A percentile compares a stretch with the other conserved stretches of the same genome.
phyloP scores from a whole-genome alignment of 2,329 filamentous ascomycete species.

The Claviceps pazoutovae region DNA sequence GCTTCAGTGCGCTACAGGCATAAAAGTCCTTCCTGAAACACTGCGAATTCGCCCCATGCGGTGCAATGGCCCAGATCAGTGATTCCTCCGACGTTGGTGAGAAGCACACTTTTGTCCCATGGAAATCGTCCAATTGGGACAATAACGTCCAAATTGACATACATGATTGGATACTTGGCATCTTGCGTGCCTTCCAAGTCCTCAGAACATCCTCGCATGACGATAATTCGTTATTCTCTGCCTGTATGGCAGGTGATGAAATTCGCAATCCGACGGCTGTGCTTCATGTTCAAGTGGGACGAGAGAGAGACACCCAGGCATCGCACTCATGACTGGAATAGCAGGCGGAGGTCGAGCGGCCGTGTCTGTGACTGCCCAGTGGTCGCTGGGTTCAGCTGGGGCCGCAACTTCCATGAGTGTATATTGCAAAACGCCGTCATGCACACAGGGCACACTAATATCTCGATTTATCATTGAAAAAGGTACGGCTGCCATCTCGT shows the following conservation, averaged over 20 bases:
- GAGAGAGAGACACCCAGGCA: conserved; percentile 2
- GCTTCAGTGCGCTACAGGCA: background rate
- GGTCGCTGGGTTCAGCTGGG: conserved; percentile 21
- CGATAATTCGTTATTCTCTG: conserved; percentile 1
- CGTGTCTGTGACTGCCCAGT: conserved; percentile 22
- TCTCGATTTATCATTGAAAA: conserved; percentile 22
- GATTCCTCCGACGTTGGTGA: background rate
- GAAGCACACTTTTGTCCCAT: background rate
- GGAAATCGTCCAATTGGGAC: background rate
- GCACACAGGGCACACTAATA: conserved; percentile 30
- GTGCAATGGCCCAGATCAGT: background rate
- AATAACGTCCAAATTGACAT: background rate
- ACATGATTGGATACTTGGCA: background rate
- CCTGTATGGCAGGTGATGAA: background rate
- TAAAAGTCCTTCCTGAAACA: background rate
- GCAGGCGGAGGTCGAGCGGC: conserved; percentile 4
- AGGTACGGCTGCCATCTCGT: conserved; percentile 18
- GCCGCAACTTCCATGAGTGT: conserved; percentile 32
- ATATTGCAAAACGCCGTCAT: conserved; percentile 33
- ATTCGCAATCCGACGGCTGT: background rate
- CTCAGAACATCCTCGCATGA: background rate
- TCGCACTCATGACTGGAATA: conserved; percentile 6
- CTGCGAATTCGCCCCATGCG: background rate
- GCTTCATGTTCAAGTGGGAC: background rate
- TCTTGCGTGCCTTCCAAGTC: conserved; percentile 2